These are phyloP conservation scores for Gracilaria vermiculophylla DNA, from an alignment of 23 red algal genomes.

Conservation along the genomic window DNA sequence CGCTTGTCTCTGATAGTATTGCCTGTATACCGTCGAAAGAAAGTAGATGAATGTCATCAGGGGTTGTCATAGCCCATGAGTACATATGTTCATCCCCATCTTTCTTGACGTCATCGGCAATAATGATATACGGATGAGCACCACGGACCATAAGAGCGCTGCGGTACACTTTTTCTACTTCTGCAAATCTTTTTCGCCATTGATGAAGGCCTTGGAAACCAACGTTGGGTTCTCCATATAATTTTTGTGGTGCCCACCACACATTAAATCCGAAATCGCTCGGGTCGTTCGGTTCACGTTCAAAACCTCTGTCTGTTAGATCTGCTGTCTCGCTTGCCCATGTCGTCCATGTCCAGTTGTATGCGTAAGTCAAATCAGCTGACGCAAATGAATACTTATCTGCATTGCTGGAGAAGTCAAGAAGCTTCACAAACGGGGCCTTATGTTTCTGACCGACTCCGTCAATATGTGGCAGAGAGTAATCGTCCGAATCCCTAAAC, in stretches of 20 bases:
- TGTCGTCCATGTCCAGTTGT: conserved; percentile 68
- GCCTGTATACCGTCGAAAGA: conserved; percentile 43
- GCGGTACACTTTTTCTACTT: conserved; percentile 49
- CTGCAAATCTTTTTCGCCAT: conserved; percentile 60
- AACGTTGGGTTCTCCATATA: conserved; percentile 59
- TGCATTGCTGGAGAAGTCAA: conserved; percentile 1
- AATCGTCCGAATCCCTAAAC: conserved; percentile 48
- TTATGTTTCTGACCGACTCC: conserved; percentile 61
- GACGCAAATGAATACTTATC: conserved; percentile 40
- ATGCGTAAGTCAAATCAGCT: conserved; percentile 66
- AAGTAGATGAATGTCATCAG: conserved; percentile 25
- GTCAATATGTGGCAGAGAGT: conserved; percentile 59
- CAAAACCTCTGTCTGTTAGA: conserved; percentile 32
- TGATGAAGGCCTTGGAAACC: conserved; percentile 68
- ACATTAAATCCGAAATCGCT: conserved; percentile 51
- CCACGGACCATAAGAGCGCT: conserved; percentile 50
- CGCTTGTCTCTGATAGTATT: conserved; percentile 1
- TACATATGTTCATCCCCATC: conserved; percentile 50
- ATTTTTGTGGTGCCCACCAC: conserved; percentile 56
- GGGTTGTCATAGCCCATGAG: conserved; percentile 62
- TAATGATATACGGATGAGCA: conserved; percentile 28
- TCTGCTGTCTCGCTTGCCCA: conserved; percentile 66
- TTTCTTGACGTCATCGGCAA: conserved; percentile 47
- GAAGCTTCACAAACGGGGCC: conserved; percentile 55
- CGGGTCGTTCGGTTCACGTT: conserved; percentile 58